Base-by-base conservation (phyloP, 176 grass and related monocot genomes). In the Otatea glauca region DNA sequence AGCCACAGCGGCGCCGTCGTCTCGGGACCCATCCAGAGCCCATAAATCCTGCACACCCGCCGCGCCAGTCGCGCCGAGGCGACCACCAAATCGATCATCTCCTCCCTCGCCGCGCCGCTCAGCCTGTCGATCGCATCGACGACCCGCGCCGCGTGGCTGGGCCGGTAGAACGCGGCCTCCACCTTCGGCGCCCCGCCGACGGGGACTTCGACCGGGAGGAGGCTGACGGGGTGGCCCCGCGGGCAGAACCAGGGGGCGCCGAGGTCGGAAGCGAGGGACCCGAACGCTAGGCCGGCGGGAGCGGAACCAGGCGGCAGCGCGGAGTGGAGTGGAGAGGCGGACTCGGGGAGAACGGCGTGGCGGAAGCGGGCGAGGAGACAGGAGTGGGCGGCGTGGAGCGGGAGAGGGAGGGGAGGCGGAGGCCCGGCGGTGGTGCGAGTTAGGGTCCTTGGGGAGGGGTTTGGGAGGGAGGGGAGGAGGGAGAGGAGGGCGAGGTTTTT, bases 401-500 rank as follows among this genome's bases (percentile, higher is more conserved):
- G 89, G 68, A 91, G 67, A 29, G 75, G 48, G 15, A 75, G 72
- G 17, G 58, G 85, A 83, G 5, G 72, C 27, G 54, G 16, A 13
- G 61, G 66, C 5, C 80, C 5, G 6, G 65, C 83, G 9, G 20
- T 27, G 54, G 45, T 14, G 71, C 68, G 24, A 62, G 50, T 24
- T 7, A 1, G 29, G 29, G 29, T 29, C 29, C 29, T 29, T 29
- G 32, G 27, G 48, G 77, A 37, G 63, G 70, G 72, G 56, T 81
- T 63, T 13, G 69, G 47, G 24, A 41, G 50, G 18, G 85, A 77
- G 43, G 83, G 75, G 38, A 92, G 42, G 74, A 89, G 62, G 59
- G 88, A 84, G 83, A 98, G 72, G 65, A 98, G 95, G 50, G 94
- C 89, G 76, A 95, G 86, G 85, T 98, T 98, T 70, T 83, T 95